Base-by-base conservation (phyloP, 495 filamentous ascomycete species). In the Penicillium egyptiacum region DNA sequence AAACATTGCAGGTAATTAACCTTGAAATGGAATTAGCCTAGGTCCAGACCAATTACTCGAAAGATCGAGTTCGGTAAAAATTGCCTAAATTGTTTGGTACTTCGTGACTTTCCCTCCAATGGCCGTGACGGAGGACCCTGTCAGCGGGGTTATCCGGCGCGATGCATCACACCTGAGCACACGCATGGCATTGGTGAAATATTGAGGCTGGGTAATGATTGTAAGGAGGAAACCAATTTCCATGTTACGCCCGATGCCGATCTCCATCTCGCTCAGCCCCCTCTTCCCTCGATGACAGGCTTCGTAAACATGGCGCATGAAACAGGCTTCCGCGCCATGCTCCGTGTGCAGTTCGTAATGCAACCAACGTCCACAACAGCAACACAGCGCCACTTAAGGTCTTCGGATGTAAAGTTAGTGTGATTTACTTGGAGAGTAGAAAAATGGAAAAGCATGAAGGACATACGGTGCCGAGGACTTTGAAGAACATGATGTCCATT, bases 401-500 rank as follows among this genome's bases (percentile, higher is more conserved):
- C 76, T 77, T 44, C 16, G 11, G 26, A 37, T 6, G 4, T 12
- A 31, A n/a, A 31, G 25, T 56, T 25, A 54, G 41, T 23, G 14
- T n/a, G 6, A 49, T 17, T 40, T 19, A 10, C 1, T 40, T 42
- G 14, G 5, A 52, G 7, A 8, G 19, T 2, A 42, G 4, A 14
- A 30, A 41, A 40, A 1, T n/a, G n/a, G n/a, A 10, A 41, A 43
- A 16, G 3, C 7, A n/a, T 33, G 30, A 17, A 14, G 9, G 2
- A 67, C 71, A 28, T 63, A 76, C 77, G 47, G 72, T 79, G 23
- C 77, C 75, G 33, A 81, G 66, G 3, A 83, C 70, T 40, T 74
- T 74, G 59, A 84, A 83, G 58, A 85, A 82, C 43, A 59, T 64
- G 7, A 75, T 70, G 11, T 71, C 64, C 46, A 83, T 44, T 56